phyloP scores from a whole-genome alignment of 371 early-diverging fungal genomes.

The Capillidium rhysosporum region DNA sequence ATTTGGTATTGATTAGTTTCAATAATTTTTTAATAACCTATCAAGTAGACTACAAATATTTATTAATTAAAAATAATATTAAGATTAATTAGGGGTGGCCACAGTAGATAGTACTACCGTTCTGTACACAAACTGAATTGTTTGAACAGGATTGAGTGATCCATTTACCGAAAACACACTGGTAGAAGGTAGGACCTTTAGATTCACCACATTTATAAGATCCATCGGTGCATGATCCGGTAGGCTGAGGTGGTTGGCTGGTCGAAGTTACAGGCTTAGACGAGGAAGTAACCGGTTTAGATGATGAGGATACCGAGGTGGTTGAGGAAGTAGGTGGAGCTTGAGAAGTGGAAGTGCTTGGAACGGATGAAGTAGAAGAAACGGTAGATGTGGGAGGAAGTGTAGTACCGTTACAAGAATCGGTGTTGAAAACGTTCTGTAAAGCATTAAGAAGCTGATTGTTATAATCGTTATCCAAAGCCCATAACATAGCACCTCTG shows the following conservation, averaged over 20 bases:
- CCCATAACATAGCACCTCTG: slow-evolving; percentile 44
- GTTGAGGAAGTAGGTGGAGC: neutral
- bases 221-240: neutral
- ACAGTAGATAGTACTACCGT: neutral
- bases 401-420: neutral
- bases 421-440: neutral
- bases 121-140: neutral
- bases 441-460: neutral
- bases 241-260: neutral
- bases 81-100: neutral
- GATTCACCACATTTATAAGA: neutral
- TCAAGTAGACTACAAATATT: no score
- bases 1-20: no score
- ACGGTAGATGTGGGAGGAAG: neutral
- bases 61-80: no score
- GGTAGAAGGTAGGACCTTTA: neutral
- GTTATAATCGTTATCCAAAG: slow-evolving; percentile 12
- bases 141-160: neutral
- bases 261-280: neutral
- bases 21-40: no score
- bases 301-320: neutral
- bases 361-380: neutral
- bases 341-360: no score
- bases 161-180: neutral
- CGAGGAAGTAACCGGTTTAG: neutral